Evolutionary conservation across 1,139 yeast species (phyloP).

Genomic region (Zygotorulaspora mrakii): DNA sequence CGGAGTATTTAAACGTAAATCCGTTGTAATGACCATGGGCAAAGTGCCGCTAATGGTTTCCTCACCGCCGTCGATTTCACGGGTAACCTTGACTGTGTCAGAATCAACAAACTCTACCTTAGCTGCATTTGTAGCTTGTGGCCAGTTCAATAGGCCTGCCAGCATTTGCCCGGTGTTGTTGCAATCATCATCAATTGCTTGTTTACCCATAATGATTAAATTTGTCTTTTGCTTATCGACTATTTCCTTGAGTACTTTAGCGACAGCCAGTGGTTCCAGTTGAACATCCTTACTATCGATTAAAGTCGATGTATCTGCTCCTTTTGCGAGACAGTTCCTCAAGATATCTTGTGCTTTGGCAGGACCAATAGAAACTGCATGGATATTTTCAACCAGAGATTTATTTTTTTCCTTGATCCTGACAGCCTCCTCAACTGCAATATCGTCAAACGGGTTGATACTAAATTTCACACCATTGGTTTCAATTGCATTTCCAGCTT

Average conservation of each 20-base stretch:
- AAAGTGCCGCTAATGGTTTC: slow-evolving; percentile 74
- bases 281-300: slow-evolving; percentile 69
- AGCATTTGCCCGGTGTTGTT: slow-evolving; percentile 98
- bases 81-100: slow-evolving; percentile 64
- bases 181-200: slow-evolving; percentile 91
- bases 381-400: slow-evolving; percentile 73
- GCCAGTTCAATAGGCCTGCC: slow-evolving; percentile 93
- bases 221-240: slow-evolving; percentile 71
- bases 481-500: slow-evolving; percentile 80
- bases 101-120: slow-evolving; percentile 57
- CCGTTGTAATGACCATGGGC: slow-evolving; percentile 88
- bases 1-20: slow-evolving; percentile 89
- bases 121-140: slow-evolving; percentile 96
- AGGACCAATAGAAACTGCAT: slow-evolving; percentile 91
- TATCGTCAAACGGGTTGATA: slow-evolving; percentile 96
- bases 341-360: slow-evolving; percentile 82
- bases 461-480: slow-evolving; percentile 88
- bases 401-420: slow-evolving; percentile 67
- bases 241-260: slow-evolving; percentile 73
- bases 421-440: slow-evolving; percentile 91
- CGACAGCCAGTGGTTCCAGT: slow-evolving; percentile 86
- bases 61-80: slow-evolving; percentile 95
- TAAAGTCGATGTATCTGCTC: slow-evolving; percentile 81
- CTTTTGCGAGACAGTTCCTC: slow-evolving; percentile 89
- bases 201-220: slow-evolving; percentile 86